Base-by-base conservation (phyloP, 805 yeast species). In the Candida corydali region DNA sequence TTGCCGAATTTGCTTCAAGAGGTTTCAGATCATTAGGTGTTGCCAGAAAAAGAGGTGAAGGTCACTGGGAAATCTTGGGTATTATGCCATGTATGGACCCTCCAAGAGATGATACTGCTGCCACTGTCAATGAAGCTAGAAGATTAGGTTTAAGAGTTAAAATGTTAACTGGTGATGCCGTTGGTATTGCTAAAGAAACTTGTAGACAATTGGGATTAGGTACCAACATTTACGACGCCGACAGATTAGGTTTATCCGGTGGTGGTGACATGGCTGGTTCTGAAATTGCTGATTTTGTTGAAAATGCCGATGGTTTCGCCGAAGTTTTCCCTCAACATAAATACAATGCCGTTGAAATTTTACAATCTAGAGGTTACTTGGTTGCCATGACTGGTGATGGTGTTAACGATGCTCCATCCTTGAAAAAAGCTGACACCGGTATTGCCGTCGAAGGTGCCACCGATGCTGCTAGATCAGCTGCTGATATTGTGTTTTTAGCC, bases 371-470 rank as follows among this genome's bases (percentile, higher is more conserved):
- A 79, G 96, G 96, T 72, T 86, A 84, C 82, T 78, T 87, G 73
- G 95, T 88, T 73, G 96, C 96, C 70, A 87, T 87, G 96, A 87
- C 96, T 76, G 96, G 96, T 84, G 96, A 87, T 66, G 96, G 96
- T 86, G 96, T 87, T 65, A 87, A 87, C 77, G 96, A 87, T 73
- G 95, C 96, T 58, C 96, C 96, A 60, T 87, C 96, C 50, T 79
- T 87, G 73, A 87, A 87, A 87, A 87, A 87, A 79, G 95, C 94
- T 50, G 73, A 67, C 58, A 67, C 73, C 46, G 97, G 97, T 82
- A 88, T 88, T 76, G 96, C 97, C 61, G 96, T 87, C 68, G 95
- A 87, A 76, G 96, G 95, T 82, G 89, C 95, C 59, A 84, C 95
- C 54, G 96, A 86, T 74, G 91, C 95, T 69, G 96, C 96, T 52